Conservation (phyloP, 352 stramenopile species). For the Lagenidium giganteum region DNA sequence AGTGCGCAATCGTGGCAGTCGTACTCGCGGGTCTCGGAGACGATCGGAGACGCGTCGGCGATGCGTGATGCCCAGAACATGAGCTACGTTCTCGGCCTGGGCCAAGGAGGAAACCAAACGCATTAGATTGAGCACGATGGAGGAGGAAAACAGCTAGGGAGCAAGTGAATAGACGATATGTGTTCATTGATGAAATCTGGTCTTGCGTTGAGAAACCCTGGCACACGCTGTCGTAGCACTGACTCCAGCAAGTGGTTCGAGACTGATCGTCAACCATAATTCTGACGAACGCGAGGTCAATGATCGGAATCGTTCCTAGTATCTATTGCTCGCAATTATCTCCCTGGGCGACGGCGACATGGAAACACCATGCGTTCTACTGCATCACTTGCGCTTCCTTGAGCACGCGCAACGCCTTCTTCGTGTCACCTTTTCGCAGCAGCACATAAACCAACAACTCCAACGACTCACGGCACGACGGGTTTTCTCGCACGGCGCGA, state of each 20-base stretch:
- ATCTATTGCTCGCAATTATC: too few species aligned
- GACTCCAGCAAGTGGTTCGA: too few species aligned
- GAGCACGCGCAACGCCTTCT: constrained; percentile 82
- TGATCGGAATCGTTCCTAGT: too few species aligned
- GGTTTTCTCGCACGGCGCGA: constrained; percentile 74
- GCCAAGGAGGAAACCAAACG: constrained; percentile 70
- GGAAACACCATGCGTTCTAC: too few species aligned
- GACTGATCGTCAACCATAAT: too few species aligned
- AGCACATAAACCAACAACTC: constrained; percentile 86
- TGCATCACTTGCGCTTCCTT: constrained; percentile 81
- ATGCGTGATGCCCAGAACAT: constrained; percentile 83
- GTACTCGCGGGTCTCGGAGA: constrained; percentile 67
- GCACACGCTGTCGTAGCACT: too few species aligned
- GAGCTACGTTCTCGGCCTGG: constrained; percentile 83
- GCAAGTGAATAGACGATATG: too few species aligned
- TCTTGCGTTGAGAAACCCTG: too few species aligned
- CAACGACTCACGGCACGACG: constrained; percentile 77
- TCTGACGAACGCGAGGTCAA: neutral
- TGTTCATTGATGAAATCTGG: too few species aligned
- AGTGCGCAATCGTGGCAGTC: constrained; percentile 79
- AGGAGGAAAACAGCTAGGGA: too few species aligned
- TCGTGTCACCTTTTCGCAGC: constrained; percentile 85
- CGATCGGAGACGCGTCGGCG: constrained; percentile 60
- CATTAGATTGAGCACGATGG: constrained; percentile 50
- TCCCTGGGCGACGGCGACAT: too few species aligned